These are phyloP conservation scores for Halteria grandinella DNA, from an alignment of 73 alveolate genomes.

Conservation along the genomic window DNA sequence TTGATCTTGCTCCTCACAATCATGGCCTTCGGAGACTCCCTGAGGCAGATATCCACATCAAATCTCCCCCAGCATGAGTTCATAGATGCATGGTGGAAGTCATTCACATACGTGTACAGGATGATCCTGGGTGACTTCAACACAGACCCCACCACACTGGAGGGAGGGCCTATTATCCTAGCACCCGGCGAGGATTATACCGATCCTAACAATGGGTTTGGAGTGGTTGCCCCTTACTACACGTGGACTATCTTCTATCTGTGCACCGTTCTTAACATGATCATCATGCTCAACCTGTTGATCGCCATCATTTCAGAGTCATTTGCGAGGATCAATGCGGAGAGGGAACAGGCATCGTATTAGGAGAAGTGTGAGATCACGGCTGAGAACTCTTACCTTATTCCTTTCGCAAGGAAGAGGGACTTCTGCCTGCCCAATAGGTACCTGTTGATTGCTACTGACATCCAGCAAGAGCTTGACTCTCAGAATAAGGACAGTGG, in stretches of 20 bases:
- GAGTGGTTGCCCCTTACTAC: background rate
- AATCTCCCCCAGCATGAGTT: constrained; percentile 2
- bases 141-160: no score
- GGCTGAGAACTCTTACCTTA: constrained; percentile 21
- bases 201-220: constrained; percentile 14
- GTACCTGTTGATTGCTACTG: constrained; percentile 39
- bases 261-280: constrained; percentile 51
- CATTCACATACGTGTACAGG: constrained; percentile 17
- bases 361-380: constrained; percentile 29
- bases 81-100: background rate
- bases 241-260: constrained; percentile 54
- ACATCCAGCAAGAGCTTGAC: background rate
- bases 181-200: no score
- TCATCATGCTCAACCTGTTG: constrained; percentile 64
- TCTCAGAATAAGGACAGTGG: no score
- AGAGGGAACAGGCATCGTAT: constrained; percentile 12
- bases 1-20: constrained; percentile 27
- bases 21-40: constrained; percentile 46
- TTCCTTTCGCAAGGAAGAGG: background rate
- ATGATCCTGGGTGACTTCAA: constrained; percentile 30
- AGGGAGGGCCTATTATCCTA: no score
- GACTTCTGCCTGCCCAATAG: background rate
- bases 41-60: constrained; percentile 3
- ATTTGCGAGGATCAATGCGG: constrained; percentile 27
- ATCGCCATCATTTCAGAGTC: constrained; percentile 65